Evolutionary conservation across 768 basidiomycete genomes (phyloP).

Genomic region (Austroboletus eburneus): DNA sequence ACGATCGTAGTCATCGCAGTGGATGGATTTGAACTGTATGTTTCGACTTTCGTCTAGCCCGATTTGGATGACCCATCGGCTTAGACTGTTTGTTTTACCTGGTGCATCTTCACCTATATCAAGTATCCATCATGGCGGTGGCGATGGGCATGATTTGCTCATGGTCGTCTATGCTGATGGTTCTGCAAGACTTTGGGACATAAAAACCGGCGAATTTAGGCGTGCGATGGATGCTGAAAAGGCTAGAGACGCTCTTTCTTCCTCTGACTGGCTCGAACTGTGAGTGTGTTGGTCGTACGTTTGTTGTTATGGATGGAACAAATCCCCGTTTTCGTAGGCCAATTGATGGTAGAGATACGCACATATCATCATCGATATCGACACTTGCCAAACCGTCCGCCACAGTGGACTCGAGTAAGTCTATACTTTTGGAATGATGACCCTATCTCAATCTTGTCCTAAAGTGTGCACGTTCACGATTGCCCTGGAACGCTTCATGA

Average conservation of each 20-base stretch:
- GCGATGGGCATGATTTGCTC: slow-evolving; percentile 51
- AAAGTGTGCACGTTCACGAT: slow-evolving; percentile 48
- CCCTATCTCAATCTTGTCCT: slow-evolving; percentile 19
- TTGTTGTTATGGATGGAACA: neutral
- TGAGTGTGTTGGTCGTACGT: slow-evolving; percentile 28
- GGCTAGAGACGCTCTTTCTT: slow-evolving; percentile 65
- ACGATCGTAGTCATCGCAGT: slow-evolving; percentile 77
- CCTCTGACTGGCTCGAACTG: slow-evolving; percentile 76
- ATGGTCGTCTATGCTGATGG: slow-evolving; percentile 72
- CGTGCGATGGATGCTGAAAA: slow-evolving; percentile 75
- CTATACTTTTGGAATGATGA: slow-evolving; percentile 6
- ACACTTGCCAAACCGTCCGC: slow-evolving; percentile 17
- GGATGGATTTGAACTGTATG: slow-evolving; percentile 77
- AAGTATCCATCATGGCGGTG: slow-evolving; percentile 56
- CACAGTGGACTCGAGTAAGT: slow-evolving; percentile 25
- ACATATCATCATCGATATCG: slow-evolving; percentile 22
- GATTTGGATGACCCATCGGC: neutral
- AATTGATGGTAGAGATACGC: slow-evolving; percentile 26
- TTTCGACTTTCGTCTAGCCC: slow-evolving; percentile 1
- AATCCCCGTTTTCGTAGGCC: slow-evolving; percentile 11
- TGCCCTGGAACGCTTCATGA: slow-evolving; percentile 49
- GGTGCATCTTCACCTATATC: slow-evolving; percentile 68
- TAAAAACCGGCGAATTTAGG: slow-evolving; percentile 77
- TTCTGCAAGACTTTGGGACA: slow-evolving; percentile 84
- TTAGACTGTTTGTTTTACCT: slow-evolving; percentile 77